phyloP scores from a whole-genome alignment of 2,329 filamentous ascomycete genomes.

The Nannizziopsis barbatae region DNA sequence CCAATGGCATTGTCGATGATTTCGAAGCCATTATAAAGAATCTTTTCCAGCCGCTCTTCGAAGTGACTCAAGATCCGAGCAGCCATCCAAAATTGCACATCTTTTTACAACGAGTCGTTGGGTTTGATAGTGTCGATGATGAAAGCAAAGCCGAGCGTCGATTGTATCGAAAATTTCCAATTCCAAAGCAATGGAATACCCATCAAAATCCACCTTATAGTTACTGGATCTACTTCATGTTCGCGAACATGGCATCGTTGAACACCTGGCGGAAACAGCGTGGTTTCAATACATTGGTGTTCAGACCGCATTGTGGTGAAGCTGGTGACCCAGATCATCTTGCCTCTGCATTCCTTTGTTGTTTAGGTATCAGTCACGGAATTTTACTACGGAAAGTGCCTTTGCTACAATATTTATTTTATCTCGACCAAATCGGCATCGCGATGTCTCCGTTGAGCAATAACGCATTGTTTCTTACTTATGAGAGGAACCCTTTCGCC shows the following conservation, averaged over 20 bases:
- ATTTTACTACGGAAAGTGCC: conserved; percentile 87
- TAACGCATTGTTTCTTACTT: conserved; percentile 90
- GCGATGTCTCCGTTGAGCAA: conserved; percentile 99
- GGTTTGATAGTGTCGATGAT: conserved; percentile 95
- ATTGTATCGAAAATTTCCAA: conserved; percentile 89
- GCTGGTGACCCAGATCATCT: conserved; percentile 95
- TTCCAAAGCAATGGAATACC: conserved; percentile 77
- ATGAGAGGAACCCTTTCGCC: conserved; percentile 92
- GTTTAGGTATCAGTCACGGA: conserved; percentile 94
- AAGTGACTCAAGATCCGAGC: conserved; percentile 77
- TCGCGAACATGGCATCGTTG: conserved; percentile 82
- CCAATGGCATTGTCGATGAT: conserved; percentile 70
- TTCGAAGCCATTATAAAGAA: conserved; percentile 88
- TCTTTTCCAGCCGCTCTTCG: conserved; percentile 85
- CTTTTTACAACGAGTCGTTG: conserved; percentile 88
- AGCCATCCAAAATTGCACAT: conserved; percentile 88
- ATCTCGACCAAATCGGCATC: conserved; percentile 94
- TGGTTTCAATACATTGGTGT: conserved; percentile 88
- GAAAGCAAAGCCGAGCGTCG: conserved; percentile 93
- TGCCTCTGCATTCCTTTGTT: conserved; percentile 80
- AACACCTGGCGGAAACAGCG: conserved; percentile 84
- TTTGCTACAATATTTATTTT: conserved; percentile 91
- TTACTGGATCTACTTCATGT: conserved; percentile 98
- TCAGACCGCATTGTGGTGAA: conserved; percentile 91
- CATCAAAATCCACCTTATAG: conserved; percentile 96